phyloP scores from a whole-genome alignment of 164 flowering plant genomes.

The Magnolia officinalis region DNA sequence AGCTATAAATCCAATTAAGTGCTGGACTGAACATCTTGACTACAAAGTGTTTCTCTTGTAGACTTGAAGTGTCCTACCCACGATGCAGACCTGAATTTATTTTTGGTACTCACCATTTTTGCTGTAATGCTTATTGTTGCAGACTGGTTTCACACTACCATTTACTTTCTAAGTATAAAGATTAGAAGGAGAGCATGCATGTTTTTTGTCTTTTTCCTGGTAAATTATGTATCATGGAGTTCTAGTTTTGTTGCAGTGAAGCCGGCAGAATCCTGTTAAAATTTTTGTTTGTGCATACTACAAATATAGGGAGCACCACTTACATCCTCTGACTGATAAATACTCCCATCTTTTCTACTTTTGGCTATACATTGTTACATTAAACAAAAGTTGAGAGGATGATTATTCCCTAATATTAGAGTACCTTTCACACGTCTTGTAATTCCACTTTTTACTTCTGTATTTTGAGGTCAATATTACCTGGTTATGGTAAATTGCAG shows the following conservation, averaged over 20 bases:
- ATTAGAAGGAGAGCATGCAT: background rate
- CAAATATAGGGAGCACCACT: too few relatives aligned
- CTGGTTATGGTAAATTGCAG: conserved; percentile 28
- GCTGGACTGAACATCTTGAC: background rate
- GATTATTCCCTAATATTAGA: too few relatives aligned
- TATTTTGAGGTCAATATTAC: too few relatives aligned
- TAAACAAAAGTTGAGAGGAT: too few relatives aligned
- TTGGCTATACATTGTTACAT: too few relatives aligned
- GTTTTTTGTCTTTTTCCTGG: background rate
- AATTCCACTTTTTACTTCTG: background rate
- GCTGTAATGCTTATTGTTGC: background rate
- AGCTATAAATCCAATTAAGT: background rate
- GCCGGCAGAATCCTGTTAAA: too few relatives aligned
- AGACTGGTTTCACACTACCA: background rate
- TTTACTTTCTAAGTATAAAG: background rate
- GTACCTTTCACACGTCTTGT: too few relatives aligned
- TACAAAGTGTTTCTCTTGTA: background rate
- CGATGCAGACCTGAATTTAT: too few relatives aligned
- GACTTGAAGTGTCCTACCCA: too few relatives aligned
- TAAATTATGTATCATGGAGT: background rate
- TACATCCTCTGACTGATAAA: too few relatives aligned
- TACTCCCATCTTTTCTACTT: too few relatives aligned
- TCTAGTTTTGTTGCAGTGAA: background rate
- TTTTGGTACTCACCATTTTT: background rate
- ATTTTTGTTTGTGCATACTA: too few relatives aligned